These are phyloP conservation scores for Guillardia theta DNA, from an alignment of 78 protist genomes.

Conservation along the genomic window DNA sequence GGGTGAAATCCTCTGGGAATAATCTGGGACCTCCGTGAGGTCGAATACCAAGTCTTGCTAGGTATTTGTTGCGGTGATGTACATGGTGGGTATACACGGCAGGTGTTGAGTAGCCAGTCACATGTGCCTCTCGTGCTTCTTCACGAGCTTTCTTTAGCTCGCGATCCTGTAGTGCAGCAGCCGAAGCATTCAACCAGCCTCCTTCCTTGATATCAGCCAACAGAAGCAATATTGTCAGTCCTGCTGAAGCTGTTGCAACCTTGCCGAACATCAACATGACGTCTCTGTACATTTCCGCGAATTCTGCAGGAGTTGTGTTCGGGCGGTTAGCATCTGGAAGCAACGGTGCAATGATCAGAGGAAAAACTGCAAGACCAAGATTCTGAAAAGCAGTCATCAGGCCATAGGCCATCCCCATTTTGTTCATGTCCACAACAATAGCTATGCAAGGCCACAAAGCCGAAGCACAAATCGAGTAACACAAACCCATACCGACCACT, in stretches of 20 bases:
- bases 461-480: conserved; percentile 42
- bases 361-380: neutral
- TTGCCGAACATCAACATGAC: neutral
- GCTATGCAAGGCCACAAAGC: conserved; percentile 52
- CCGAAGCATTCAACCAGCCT: neutral
- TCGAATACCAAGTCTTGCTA: neutral
- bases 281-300: neutral
- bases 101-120: neutral
- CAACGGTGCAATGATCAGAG: neutral
- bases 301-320: neutral
- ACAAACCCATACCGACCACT: neutral
- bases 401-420: conserved; percentile 41
- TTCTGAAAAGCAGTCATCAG: neutral
- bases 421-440: neutral
- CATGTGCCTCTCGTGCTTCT: neutral
- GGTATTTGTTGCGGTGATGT: neutral
- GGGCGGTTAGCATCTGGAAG: neutral
- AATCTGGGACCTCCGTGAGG: neutral
- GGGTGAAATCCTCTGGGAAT: too few species aligned
- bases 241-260: neutral
- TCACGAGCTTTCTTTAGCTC: neutral
- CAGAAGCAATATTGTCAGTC: neutral
- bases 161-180: neutral
- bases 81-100: neutral
- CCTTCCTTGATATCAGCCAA: neutral